phyloP scores from a whole-genome alignment of 805 yeast genomes.

The Zygosaccharomyces gambellarensis region DNA sequence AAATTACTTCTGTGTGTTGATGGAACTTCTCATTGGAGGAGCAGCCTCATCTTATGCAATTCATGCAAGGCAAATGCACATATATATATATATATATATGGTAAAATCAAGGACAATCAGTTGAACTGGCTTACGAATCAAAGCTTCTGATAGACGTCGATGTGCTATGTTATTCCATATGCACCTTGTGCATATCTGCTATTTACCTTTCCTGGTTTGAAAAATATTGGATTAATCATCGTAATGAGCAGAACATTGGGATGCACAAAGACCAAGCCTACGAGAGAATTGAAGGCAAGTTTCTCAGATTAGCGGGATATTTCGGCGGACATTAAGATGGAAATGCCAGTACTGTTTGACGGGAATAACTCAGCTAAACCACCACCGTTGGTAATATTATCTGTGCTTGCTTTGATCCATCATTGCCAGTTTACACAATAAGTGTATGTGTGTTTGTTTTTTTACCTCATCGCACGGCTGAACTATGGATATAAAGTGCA shows the following conservation, averaged over 20 bases:
- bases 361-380: background rate
- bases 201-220: too few relatives aligned
- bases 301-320: background rate
- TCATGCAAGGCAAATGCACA: background rate
- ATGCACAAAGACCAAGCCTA: background rate
- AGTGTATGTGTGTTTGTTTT: background rate
- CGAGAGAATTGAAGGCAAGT: background rate
- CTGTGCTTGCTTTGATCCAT: background rate
- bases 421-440: background rate
- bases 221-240: background rate
- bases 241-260: background rate
- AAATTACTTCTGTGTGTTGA: too few relatives aligned
- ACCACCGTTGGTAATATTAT: too few relatives aligned
- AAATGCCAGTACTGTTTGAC: background rate
- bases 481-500: background rate
- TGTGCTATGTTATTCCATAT: too few relatives aligned
- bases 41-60: too few relatives aligned
- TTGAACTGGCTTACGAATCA: too few relatives aligned
- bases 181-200: too few relatives aligned
- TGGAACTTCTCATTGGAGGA: too few relatives aligned
- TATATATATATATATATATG: background rate
- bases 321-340: background rate
- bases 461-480: conserved; percentile 1
- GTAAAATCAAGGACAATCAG: background rate
- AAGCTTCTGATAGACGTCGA: background rate